Evolutionary conservation across 257 asterid species (phyloP).

Genomic region (Salvia splendens): DNA sequence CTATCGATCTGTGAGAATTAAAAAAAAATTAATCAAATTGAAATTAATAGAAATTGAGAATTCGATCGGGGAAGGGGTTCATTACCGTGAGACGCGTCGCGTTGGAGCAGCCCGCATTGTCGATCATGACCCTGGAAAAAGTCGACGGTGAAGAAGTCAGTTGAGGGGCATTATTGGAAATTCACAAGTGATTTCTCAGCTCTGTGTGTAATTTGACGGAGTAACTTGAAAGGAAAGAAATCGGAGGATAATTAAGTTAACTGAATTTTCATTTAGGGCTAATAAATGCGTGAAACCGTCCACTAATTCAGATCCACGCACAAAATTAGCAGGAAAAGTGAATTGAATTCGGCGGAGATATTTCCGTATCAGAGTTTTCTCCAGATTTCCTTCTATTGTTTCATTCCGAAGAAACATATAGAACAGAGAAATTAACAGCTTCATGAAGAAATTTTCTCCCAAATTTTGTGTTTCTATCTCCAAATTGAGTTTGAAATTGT

Average conservation of each 20-base stretch:
- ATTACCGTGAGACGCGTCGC: conserved; percentile 90
- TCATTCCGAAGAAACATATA: background rate
- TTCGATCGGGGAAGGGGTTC: background rate
- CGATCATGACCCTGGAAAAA: conserved; percentile 85
- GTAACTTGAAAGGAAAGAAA: conserved; percentile 48
- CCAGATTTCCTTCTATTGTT: background rate
- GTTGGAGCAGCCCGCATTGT: conserved; percentile 83
- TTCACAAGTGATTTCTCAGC: background rate
- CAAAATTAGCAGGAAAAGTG: no score
- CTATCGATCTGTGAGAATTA: conserved; percentile 67
- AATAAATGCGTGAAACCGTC: conserved; percentile 4
- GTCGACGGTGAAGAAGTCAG: conserved; percentile 37
- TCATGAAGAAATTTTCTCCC: background rate
- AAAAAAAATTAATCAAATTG: background rate
- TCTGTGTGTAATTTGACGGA: conserved; percentile 28
- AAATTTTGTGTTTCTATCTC: background rate
- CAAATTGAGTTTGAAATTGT: background rate
- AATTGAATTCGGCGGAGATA: background rate
- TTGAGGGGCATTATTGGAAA: conserved; percentile 25
- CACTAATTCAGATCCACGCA: background rate
- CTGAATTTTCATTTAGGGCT: background rate
- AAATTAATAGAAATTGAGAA: background rate
- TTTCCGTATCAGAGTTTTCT: background rate
- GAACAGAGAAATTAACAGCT: background rate
- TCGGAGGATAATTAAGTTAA: conserved; percentile 12